A percentile compares a stretch with the other conserved stretches of the same genome.
Evolutionary conservation across 2,329 filamentous ascomycete genomes (phyloP).

Genomic region (Aspergillus felis): DNA sequence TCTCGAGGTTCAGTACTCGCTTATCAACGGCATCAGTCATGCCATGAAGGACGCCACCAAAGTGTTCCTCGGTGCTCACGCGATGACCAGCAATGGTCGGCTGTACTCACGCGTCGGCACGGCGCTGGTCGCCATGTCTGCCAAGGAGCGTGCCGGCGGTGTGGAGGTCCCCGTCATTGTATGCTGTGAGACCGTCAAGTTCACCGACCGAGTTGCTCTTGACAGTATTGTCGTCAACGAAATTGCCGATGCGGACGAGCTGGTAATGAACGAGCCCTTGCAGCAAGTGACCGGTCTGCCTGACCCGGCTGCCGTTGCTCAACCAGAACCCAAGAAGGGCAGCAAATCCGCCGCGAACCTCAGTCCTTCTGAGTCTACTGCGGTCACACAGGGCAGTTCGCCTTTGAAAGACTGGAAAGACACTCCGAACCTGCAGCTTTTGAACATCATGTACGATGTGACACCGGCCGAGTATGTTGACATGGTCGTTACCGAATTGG

Average conservation of each 20-base stretch:
- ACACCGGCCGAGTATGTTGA: conserved; percentile 83
- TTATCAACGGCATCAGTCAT: conserved; percentile 72
- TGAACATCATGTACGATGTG: conserved; percentile 85
- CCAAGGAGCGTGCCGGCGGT: conserved; percentile 54
- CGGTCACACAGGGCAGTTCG: conserved; percentile 24
- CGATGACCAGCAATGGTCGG: conserved; percentile 91
- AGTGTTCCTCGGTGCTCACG: conserved; percentile 82
- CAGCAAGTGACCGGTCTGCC: conserved; percentile 32
- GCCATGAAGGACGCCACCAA: conserved; percentile 68
- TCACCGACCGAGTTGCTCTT: conserved; percentile 81
- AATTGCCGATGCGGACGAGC: conserved; percentile 71
- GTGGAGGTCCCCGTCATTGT: conserved; percentile 77
- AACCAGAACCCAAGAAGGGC: conserved; percentile 29
- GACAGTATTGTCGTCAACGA: conserved; percentile 95
- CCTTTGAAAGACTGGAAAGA: conserved; percentile 54
- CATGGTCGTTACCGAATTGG: conserved; percentile 87
- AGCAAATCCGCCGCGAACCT: conserved; percentile 23
- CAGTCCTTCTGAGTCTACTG: conserved; percentile 18
- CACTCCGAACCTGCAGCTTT: conserved; percentile 57
- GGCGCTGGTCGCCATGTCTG: conserved; percentile 78
- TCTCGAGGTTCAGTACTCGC: conserved; percentile 74
- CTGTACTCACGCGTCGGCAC: conserved; percentile 87
- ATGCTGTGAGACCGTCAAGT: conserved; percentile 93
- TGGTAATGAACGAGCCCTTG: conserved; percentile 36
- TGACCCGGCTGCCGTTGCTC: conserved; percentile 20